Base-by-base conservation (phyloP, 1,284 basidiomycete genomes). In the Rhodotorula mucilaginosa region DNA sequence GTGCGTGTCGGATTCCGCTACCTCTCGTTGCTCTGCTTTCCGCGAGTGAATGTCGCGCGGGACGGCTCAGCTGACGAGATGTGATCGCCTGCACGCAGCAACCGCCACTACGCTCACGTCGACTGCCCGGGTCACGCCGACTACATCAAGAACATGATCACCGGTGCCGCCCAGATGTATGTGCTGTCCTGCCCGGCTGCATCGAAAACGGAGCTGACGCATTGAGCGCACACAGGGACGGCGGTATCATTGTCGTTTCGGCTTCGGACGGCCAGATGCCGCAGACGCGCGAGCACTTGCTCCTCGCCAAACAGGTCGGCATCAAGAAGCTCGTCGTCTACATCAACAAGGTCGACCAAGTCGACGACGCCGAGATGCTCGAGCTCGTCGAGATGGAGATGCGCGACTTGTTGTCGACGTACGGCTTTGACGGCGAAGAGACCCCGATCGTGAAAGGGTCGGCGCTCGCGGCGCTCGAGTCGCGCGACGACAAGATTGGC, bases 381-480 rank as follows among this genome's bases (percentile, higher is more conserved):
- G 94, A 98, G 85, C 90, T 99, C 70, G 97, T 99, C 75, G 97
- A 99, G 80, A 99, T 99, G 96, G 97, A 99, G 86, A 99, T 99
- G 90, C 90, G 97, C 70, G 97, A 99, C 81, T 85, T 99, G n/a
- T 87, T 99, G 61, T 84, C 88, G 39, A 90, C 89, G 44, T 83
- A 83, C 79, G 92, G 92, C 80, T 99, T 92, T 78, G 96, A 99
- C 79, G 97, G 97, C 72, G 97, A 99, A 83, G 87, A 90, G 80
- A 98, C 97, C 0, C 97, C 97, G 54, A 97, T 99, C 80, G 83
- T 99, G 79, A 93, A 93, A 89, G 97, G 97, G 67, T 96, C 94
- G 51, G 97, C 97, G 71, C 85, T 99, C 68, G 93, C 94, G 73
- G 96, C 96, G 67, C 87, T 99, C 73, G 93, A 99, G 80, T 90